Percentiles rank a stretch among this genome's conserved stretches.
Evolutionary conservation across 495 filamentous ascomycete species (phyloP).

Genomic region (Neurospora sp.): DNA sequence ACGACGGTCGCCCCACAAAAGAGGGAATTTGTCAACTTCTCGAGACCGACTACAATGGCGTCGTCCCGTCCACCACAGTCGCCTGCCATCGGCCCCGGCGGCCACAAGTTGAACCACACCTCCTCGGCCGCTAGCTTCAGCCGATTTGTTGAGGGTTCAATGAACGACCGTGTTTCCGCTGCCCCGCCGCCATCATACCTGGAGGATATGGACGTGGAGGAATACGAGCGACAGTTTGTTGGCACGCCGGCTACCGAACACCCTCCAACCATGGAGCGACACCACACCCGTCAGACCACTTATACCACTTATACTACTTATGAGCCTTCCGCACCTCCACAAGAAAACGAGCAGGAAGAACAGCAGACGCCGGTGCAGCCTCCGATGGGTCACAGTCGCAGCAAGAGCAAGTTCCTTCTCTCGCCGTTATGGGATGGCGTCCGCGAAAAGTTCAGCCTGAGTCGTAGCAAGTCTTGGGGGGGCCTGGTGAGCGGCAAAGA

Average conservation of each 20-base stretch:
- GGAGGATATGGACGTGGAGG: conserved; percentile 33
- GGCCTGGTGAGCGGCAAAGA: neutral
- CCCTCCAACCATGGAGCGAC: neutral
- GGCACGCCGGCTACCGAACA: conserved; percentile 1
- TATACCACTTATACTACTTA: neutral
- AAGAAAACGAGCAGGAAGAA: neutral
- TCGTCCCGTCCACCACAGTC: neutral
- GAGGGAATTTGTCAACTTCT: neutral
- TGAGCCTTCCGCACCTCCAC: neutral
- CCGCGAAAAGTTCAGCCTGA: conserved; percentile 18
- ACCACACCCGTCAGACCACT: neutral
- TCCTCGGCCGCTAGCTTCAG: conserved; percentile 8
- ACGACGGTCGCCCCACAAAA: neutral
- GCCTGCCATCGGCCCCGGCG: neutral
- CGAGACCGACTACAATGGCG: neutral
- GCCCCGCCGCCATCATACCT: conserved; percentile 55
- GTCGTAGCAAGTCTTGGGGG: conserved; percentile 14
- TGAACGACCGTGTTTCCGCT: conserved; percentile 65
- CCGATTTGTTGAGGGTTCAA: conserved; percentile 61
- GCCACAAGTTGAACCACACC: neutral
- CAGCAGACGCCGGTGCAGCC: neutral
- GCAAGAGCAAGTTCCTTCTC: conserved; percentile 15
- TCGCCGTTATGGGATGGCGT: conserved; percentile 25
- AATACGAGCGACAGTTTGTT: conserved; percentile 29
- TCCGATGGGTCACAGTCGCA: neutral